A percentile compares a stretch with the other conserved stretches of the same genome.
These are phyloP conservation scores for Talaromyces ruber DNA, from an alignment of 495 filamentous ascomycete species.

Conservation along the genomic window DNA sequence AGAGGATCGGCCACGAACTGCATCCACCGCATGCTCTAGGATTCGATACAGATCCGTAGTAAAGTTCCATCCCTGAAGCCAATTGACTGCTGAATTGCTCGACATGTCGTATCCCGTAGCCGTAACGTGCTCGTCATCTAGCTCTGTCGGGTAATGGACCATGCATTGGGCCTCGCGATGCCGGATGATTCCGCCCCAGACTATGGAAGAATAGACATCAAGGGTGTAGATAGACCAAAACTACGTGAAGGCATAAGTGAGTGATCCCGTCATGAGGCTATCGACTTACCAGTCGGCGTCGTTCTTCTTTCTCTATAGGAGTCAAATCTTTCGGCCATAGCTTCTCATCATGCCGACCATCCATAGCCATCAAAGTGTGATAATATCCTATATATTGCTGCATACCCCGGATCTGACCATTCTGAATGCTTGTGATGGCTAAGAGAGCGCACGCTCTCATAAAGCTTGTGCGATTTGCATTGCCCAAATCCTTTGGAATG, in stretches of 20 bases:
- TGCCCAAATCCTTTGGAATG: neutral
- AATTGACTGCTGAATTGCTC: slow-evolving; percentile 16
- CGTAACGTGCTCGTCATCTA: neutral
- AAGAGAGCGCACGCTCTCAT: neutral
- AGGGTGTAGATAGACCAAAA: slow-evolving; percentile 48
- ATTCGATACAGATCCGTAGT: slow-evolving; percentile 42
- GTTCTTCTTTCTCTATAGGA: neutral
- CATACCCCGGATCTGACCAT: neutral
- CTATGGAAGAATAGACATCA: slow-evolving; percentile 39
- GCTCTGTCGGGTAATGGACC: neutral
- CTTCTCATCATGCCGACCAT: neutral
- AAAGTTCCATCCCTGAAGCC: slow-evolving; percentile 46
- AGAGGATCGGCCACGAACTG: neutral
- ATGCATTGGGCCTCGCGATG: slow-evolving; percentile 30
- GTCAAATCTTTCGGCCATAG: neutral
- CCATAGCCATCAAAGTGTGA: neutral
- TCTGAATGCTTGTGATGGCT: neutral
- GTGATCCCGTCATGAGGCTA: neutral
- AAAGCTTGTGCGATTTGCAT: neutral
- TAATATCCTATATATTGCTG: neutral
- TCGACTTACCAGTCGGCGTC: neutral
- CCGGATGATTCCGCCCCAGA: slow-evolving; percentile 38
- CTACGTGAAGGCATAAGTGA: slow-evolving; percentile 10
- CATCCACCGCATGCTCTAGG: slow-evolving; percentile 36
- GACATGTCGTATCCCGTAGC: slow-evolving; percentile 18